phyloP scores from a whole-genome alignment of 1,139 yeast genomes.

The Hyphopichia khmerensis region DNA sequence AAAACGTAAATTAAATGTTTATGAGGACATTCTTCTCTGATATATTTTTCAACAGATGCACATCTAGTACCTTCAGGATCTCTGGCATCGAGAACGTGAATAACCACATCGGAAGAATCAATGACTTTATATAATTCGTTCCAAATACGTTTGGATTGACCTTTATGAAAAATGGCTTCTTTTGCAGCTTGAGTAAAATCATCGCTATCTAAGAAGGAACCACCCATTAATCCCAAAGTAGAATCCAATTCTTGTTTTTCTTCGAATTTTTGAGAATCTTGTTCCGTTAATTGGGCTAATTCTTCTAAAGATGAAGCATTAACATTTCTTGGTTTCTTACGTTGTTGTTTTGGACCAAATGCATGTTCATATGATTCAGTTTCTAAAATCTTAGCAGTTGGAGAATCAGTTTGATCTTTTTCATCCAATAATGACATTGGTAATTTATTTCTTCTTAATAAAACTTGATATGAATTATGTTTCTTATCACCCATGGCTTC shows the following conservation, averaged over 20 bases:
- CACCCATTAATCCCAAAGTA: conserved; percentile 80
- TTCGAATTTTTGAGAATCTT: conserved; percentile 60
- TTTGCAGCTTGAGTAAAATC: conserved; percentile 88
- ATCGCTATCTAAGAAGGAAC: conserved; percentile 62
- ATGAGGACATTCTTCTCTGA: conserved; percentile 92
- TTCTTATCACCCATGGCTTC: conserved; percentile 90
- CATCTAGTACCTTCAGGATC: conserved; percentile 97
- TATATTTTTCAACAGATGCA: conserved; percentile 88
- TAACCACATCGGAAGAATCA: conserved; percentile 93
- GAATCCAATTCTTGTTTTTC: conserved; percentile 75
- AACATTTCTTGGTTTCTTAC: conserved; percentile 79
- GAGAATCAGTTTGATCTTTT: conserved; percentile 68
- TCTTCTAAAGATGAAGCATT: conserved; percentile 81
- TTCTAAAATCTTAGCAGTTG: conserved; percentile 78
- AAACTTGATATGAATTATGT: conserved; percentile 83
- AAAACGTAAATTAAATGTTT: conserved; percentile 92
- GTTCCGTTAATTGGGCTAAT: conserved; percentile 60
- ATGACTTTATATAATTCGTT: conserved; percentile 95
- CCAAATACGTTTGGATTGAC: conserved; percentile 98
- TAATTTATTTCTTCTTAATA: conserved; percentile 83
- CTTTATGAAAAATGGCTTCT: conserved; percentile 93
- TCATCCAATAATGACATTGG: conserved; percentile 96
- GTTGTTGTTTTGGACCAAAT: conserved; percentile 93
- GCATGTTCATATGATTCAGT: conserved; percentile 81
- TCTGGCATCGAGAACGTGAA: conserved; percentile 95